phyloP scores from a whole-genome alignment of 139 green algal species.

The Volvox reticuliferus region DNA sequence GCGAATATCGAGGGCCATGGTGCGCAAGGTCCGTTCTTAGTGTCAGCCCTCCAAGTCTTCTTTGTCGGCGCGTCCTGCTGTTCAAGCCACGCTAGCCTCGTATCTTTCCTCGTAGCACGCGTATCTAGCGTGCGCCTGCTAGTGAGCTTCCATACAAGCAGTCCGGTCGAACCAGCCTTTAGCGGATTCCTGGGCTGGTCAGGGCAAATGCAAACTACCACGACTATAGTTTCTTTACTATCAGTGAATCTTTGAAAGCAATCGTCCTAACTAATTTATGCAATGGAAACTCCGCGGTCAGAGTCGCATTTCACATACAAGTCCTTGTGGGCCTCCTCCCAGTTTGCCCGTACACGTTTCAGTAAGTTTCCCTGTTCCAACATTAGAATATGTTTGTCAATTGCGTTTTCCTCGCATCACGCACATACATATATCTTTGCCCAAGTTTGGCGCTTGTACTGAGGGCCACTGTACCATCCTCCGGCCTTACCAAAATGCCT shows the following conservation, averaged over 20 bases:
- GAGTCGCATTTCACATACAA: too few relatives aligned
- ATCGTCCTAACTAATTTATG: too few relatives aligned
- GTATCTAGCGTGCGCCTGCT: constrained; percentile 13
- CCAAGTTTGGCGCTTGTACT: too few relatives aligned
- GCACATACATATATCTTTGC: neutral
- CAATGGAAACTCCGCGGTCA: too few relatives aligned
- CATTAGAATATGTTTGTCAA: too few relatives aligned
- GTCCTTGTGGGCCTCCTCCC: too few relatives aligned
- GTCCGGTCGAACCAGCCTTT: neutral
- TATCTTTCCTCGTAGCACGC: neutral
- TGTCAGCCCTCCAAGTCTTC: neutral
- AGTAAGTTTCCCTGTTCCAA: neutral
- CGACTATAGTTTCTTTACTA: too few relatives aligned
- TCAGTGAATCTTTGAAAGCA: too few relatives aligned
- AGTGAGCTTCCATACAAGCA: constrained; percentile 9
- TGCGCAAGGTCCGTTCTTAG: neutral
- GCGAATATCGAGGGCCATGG: constrained; percentile 76
- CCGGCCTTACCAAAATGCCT: constrained; percentile 11
- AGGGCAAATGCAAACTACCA: neutral
- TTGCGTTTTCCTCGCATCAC: too few relatives aligned
- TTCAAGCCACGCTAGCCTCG: neutral
- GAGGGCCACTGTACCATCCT: too few relatives aligned
- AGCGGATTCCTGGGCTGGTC: neutral
- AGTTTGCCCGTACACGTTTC: neutral
- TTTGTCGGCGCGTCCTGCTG: constrained; percentile 11